Base-by-base conservation (phyloP, 1,284 basidiomycete genomes). In the Rhodotorula sp. region DNA sequence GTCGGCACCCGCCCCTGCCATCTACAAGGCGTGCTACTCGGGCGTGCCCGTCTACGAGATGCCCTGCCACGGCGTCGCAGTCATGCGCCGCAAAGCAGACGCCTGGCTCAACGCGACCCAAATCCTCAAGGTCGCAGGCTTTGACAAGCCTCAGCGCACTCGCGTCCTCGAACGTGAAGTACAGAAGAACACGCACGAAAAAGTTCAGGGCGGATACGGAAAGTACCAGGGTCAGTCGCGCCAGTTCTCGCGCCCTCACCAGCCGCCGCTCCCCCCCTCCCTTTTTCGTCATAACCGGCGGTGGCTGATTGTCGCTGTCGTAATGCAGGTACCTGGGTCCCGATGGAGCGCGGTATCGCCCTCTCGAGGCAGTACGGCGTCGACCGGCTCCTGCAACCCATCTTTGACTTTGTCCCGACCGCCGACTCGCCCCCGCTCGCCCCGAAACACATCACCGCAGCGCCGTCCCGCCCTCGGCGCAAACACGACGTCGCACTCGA, bases 51-150 rank as follows among this genome's bases (percentile, higher is more conserved):
- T 83, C 61, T 83, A 83, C 74, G 82, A 83, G 78, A 81, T 83
- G 65, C 78, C 77, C 23, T 93, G 91, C 84, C 93, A 94, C 81
- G 89, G 89, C 70, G 91, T 97, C 79, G 96, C 97, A 65, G 94
- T 99, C 76, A 99, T 99, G 97, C 88, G 96, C 65, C 87, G 97
- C 76, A 89, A 95, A 78, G 87, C 91, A 57, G 97, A 99, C 83
- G 91, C 90, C 62, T 99, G 97, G 92, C 86, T 97, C 70, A 99
- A 99, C 86, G 97, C 97, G 81, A 99, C 97, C 1, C 97, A 99
- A 83, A 97, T 99, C 73, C 88, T 99, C 80, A 99, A 99, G 82
- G 96, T 99, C 77, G 97, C 96, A 48, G 97, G 96, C 16, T 97
- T 99, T 78, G 97, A 99, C 84, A 99, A 99, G 82, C 97, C 97